Conservation (phyloP, 2,329 filamentous ascomycete genomes). For the Pseudopithomyces chartarum region DNA sequence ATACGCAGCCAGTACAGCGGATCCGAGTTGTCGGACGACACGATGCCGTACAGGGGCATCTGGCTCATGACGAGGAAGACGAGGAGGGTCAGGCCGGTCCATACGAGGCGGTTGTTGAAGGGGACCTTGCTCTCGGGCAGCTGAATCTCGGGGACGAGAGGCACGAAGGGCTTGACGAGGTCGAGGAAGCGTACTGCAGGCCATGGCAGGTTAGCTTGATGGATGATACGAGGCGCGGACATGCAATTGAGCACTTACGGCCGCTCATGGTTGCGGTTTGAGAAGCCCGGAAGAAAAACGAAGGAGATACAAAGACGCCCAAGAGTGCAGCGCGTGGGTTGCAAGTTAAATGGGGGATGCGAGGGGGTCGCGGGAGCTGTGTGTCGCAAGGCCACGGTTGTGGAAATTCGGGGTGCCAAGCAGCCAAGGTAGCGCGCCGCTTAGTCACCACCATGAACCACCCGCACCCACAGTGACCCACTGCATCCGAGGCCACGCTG, state of each 20-base stretch:
- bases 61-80: slow-evolving; percentile 99
- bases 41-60: slow-evolving; percentile 95
- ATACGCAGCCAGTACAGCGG: slow-evolving; percentile 99
- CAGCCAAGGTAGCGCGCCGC: neutral
- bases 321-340: slow-evolving; percentile 30
- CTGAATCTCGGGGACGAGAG: slow-evolving; percentile 94
- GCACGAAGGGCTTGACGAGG: slow-evolving; percentile 98
- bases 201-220: slow-evolving; percentile 28
- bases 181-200: slow-evolving; percentile 93
- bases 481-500: too few relatives aligned
- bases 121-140: slow-evolving; percentile 93
- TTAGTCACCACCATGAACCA: slow-evolving; percentile 4
- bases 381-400: slow-evolving; percentile 35
- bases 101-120: slow-evolving; percentile 81
- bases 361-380: slow-evolving; percentile 36
- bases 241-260: slow-evolving; percentile 54
- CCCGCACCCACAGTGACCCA: too few relatives aligned
- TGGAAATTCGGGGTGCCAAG: slow-evolving; percentile 13
- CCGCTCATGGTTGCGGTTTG: slow-evolving; percentile 61
- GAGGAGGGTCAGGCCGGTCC: slow-evolving; percentile 73
- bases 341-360: slow-evolving; percentile 28
- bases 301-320: slow-evolving; percentile 40
- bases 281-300: slow-evolving; percentile 36
- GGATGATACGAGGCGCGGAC: slow-evolving; percentile 13
- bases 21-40: slow-evolving; percentile 94